Evolutionary conservation across 1,284 basidiomycete species (phyloP), one percentile per base, ranked within the genome.

Genomic region (Austroboletus olivaceoglutinosus): DNA sequence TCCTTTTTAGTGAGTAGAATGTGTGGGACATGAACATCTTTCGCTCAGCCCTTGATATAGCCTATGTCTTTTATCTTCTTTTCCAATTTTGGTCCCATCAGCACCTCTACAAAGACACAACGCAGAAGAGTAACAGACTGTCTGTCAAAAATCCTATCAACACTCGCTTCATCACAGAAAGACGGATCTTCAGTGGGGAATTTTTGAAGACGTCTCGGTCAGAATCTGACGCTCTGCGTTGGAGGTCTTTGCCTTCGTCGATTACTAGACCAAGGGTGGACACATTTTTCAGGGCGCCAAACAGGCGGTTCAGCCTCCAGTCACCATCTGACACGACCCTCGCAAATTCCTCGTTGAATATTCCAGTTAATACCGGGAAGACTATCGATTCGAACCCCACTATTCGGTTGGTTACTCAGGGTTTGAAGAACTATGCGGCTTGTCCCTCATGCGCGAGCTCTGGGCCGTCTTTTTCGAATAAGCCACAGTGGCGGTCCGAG

Each of bases 61-160:
- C 86, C 51, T 92, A 93, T 64, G 60, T 74, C 18, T 78, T 82
- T 18, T 93, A 92, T 65, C 77, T 95, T 30, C 61, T 92, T 44
- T 96, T 95, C 72, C 92, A 94, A 64, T 79, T 95, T 29, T 93
- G 83, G 78, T 91, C 91, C 0, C 93, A 96, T 67, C 81, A 83
- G 18, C 81, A 92, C 59, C 78, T 94, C 11, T 95, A 90, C 70
- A 73, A 80, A 45, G 85, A 89, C 52, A 68, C 67, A 37, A 71
- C 71, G 51, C 72, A 72, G 56, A 77, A 72, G 54, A 81, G 76
- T 57, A 59, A 67, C 43, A 66, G 59, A 29, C 51, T 76, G 25
- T 69, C 76, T n/a, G 53, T 68, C 45, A 73, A 58, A 45, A 58
- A 72, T 8, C 62, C 70, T 23, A 63, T 70, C 45, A 65, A 68